phyloP scores from a whole-genome alignment of 192 early-diverging fungal species.

The Rhizoclosmatium sp. region DNA sequence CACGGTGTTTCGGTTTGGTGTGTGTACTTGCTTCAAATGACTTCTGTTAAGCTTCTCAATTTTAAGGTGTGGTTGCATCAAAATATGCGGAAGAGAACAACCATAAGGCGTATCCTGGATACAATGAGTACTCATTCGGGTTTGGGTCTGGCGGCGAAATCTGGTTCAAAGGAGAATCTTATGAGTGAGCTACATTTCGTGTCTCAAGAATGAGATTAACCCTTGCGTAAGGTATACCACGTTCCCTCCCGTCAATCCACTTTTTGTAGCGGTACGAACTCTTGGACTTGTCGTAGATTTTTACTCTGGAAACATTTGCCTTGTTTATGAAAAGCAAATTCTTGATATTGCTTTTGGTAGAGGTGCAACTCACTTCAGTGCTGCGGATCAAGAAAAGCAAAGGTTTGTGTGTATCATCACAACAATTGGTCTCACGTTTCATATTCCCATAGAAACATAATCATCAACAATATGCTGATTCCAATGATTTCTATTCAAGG shows the following conservation, averaged over 20 bases:
- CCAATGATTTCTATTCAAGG: conserved; percentile 55
- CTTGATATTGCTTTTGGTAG: conserved; percentile 51
- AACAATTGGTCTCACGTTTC: background rate
- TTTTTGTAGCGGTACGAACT: conserved; percentile 47
- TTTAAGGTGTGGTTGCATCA: conserved; percentile 37
- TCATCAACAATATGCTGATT: conserved; percentile 42
- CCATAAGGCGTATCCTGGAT: conserved; percentile 49
- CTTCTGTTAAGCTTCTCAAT: background rate
- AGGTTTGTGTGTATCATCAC: background rate
- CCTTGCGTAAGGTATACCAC: conserved; percentile 39
- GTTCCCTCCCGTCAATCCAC: conserved; percentile 31
- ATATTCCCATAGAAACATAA: conserved; percentile 35
- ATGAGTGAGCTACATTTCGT: conserved; percentile 31
- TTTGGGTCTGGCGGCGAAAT: conserved; percentile 48
- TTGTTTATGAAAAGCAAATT: conserved; percentile 52
- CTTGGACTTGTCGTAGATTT: conserved; percentile 58
- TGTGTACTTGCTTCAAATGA: background rate
- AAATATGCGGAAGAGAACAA: conserved; percentile 13
- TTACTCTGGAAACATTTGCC: conserved; percentile 42
- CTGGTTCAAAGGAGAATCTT: conserved; percentile 36
- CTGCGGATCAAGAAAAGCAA: conserved; percentile 49
- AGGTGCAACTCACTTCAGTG: conserved; percentile 43
- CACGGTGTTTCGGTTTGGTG: conserved; percentile 54
- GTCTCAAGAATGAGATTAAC: background rate
- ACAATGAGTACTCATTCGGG: conserved; percentile 51